phyloP scores from a whole-genome alignment of 2,329 filamentous ascomycete species.

The Arthrobotrys iridis region DNA sequence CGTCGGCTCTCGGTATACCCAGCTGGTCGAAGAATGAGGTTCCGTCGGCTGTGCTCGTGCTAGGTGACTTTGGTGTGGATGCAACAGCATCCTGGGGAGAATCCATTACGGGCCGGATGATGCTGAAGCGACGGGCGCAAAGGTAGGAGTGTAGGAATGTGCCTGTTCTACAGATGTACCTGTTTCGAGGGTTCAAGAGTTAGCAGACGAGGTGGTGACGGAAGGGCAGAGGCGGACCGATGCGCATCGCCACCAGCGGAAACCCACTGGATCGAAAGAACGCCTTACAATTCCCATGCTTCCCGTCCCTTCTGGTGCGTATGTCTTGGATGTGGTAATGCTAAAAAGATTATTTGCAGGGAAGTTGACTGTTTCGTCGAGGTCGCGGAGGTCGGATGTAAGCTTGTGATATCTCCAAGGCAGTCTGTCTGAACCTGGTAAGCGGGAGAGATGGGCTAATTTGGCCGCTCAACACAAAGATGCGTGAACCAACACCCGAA shows the following conservation, averaged over 20 bases:
- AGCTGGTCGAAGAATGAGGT: conserved; percentile 26
- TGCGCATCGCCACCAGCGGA: not conserved
- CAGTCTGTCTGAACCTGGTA: not conserved
- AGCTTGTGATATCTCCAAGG: conserved; percentile 26
- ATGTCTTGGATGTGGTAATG: not conserved
- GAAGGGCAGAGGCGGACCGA: not conserved
- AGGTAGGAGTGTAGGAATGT: not conserved
- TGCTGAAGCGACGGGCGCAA: not conserved
- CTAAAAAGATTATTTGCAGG: not conserved
- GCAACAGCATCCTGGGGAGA: conserved; percentile 12
- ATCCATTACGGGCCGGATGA: conserved; percentile 10
- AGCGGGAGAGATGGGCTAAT: conserved; percentile 25
- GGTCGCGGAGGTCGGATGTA: conserved; percentile 37
- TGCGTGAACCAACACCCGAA: no score
- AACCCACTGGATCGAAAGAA: not conserved
- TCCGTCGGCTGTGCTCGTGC: conserved; percentile 21
- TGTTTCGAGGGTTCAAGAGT: not conserved
- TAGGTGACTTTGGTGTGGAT: not conserved
- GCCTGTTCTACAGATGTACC: conserved; percentile 12
- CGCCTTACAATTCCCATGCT: conserved; percentile 28
- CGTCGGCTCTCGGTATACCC: conserved; percentile 16
- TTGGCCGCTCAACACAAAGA: conserved; percentile 38
- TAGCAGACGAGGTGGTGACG: not conserved
- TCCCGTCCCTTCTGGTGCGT: not conserved
- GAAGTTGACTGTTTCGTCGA: not conserved